phyloP scores from a whole-genome alignment of 2,329 filamentous ascomycete species.

The Herpotrichia juniperi region DNA sequence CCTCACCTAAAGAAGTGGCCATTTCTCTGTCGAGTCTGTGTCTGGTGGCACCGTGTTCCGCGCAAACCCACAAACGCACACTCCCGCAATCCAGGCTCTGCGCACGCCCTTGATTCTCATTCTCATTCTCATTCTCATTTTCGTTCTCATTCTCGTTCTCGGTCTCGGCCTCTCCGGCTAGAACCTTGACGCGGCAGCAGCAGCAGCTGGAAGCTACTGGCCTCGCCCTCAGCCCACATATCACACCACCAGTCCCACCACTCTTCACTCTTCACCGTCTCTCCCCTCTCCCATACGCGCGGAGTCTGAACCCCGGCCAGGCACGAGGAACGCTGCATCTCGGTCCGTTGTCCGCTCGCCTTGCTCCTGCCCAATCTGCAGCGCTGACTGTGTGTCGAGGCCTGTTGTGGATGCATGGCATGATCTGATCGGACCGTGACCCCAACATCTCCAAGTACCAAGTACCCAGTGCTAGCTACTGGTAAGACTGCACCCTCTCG shows the following conservation, averaged over 20 bases:
- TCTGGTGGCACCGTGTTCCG: no score
- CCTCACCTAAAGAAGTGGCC: neutral
- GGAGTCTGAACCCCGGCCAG: slow-evolving; percentile 1
- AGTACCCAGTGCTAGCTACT: slow-evolving; percentile 2
- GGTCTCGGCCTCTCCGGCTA: neutral
- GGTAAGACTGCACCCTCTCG: slow-evolving; percentile 21
- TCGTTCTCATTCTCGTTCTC: neutral
- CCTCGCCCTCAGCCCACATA: slow-evolving; percentile 9
- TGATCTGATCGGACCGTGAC: slow-evolving; percentile 1
- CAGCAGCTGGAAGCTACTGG: neutral
- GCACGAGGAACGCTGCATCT: slow-evolving; percentile 1
- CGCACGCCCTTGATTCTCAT: neutral
- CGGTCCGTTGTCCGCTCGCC: slow-evolving; percentile 7
- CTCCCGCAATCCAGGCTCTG: neutral
- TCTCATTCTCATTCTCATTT: neutral
- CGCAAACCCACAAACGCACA: no score
- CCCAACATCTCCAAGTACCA: neutral
- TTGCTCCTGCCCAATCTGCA: slow-evolving; percentile 9
- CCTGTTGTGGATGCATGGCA: neutral
- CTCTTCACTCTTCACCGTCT: neutral
- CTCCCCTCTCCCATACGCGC: slow-evolving; percentile 2
- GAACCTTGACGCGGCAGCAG: neutral
- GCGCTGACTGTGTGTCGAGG: slow-evolving; percentile 1
- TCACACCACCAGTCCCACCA: slow-evolving; percentile 8
- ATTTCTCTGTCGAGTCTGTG: neutral